A percentile compares a stretch with the other conserved stretches of the same genome.
phyloP scores from a whole-genome alignment of 768 basidiomycete genomes.

The Heimioporus sp. region DNA sequence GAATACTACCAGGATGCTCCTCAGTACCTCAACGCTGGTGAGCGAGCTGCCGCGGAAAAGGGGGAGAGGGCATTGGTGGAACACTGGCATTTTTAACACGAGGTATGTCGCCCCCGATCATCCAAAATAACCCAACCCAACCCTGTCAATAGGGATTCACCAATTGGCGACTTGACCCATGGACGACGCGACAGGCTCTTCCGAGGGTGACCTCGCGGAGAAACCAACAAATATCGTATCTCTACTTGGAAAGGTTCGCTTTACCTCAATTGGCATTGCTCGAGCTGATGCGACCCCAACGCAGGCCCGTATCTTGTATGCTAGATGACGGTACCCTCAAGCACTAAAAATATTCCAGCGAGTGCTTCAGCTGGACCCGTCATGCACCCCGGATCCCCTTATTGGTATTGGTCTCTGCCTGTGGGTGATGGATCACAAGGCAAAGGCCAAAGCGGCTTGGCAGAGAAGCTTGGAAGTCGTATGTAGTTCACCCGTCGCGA shows the following conservation, averaged over 20 bases:
- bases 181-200: constrained; percentile 79
- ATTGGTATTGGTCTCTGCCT: constrained; percentile 94
- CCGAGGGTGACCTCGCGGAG: constrained; percentile 73
- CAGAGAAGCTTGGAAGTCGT: constrained; percentile 84
- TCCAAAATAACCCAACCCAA: neutral
- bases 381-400: constrained; percentile 87
- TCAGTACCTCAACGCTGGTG: constrained; percentile 59
- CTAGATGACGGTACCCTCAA: constrained; percentile 69
- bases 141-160: constrained; percentile 59
- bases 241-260: constrained; percentile 73
- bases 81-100: constrained; percentile 62
- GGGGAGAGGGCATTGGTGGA: constrained; percentile 56
- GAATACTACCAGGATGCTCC: constrained; percentile 71
- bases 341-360: constrained; percentile 87
- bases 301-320: constrained; percentile 83
- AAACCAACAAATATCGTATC: constrained; percentile 89
- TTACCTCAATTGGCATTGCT: neutral
- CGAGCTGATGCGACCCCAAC: neutral
- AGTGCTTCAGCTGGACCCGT: constrained; percentile 73
- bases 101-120: constrained; percentile 43
- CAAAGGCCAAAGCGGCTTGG: constrained; percentile 87
- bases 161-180: constrained; percentile 77
- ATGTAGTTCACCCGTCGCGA: constrained; percentile 28
- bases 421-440: constrained; percentile 84
- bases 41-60: constrained; percentile 52